Evolutionary conservation across 208 protist species (phyloP).

Genomic region (Trypanosoma scelopori): DNA sequence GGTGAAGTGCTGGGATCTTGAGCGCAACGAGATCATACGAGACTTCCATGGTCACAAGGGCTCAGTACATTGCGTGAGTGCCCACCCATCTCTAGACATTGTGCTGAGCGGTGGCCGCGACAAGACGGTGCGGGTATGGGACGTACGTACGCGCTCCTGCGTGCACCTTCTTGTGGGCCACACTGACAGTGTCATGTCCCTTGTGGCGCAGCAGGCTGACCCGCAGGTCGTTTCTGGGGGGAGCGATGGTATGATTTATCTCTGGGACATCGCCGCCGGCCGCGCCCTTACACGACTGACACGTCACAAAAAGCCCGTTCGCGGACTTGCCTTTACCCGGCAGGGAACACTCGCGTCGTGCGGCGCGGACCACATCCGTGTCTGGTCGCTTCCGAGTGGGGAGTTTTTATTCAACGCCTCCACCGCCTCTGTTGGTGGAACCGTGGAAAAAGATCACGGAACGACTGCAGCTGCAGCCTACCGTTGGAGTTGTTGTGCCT

Average conservation of each 20-base stretch:
- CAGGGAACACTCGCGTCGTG: slow-evolving; percentile 94
- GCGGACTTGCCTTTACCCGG: slow-evolving; percentile 88
- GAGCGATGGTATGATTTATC: slow-evolving; percentile 91
- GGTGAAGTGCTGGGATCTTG: slow-evolving; percentile 99
- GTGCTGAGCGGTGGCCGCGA: slow-evolving; percentile 98
- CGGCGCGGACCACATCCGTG: slow-evolving; percentile 97
- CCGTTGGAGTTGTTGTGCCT: slow-evolving; percentile 83
- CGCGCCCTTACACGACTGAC: slow-evolving; percentile 88
- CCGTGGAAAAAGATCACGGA: slow-evolving; percentile 16
- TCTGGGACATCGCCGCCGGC: slow-evolving; percentile 92
- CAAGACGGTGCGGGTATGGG: slow-evolving; percentile 92
- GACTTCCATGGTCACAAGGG: slow-evolving; percentile 98
- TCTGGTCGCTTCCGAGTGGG: slow-evolving; percentile 95
- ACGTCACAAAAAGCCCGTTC: slow-evolving; percentile 99
- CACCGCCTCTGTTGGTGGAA: slow-evolving; percentile 53
- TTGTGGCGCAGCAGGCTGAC: slow-evolving; percentile 88
- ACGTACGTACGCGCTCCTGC: slow-evolving; percentile 77
- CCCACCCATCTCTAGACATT: slow-evolving; percentile 98
- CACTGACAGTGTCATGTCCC: slow-evolving; percentile 88
- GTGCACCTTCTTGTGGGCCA: slow-evolving; percentile 94
- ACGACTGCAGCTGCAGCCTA: slow-evolving; percentile 31
- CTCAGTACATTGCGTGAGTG: slow-evolving; percentile 89
- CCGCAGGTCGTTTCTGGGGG: slow-evolving; percentile 94
- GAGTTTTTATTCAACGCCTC: slow-evolving; percentile 95
- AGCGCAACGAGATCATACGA: slow-evolving; percentile 92